Percentiles rank a stretch among this genome's conserved stretches.
phyloP scores from a whole-genome alignment of 129 eudicot species.

The Glebionis coronaria region DNA sequence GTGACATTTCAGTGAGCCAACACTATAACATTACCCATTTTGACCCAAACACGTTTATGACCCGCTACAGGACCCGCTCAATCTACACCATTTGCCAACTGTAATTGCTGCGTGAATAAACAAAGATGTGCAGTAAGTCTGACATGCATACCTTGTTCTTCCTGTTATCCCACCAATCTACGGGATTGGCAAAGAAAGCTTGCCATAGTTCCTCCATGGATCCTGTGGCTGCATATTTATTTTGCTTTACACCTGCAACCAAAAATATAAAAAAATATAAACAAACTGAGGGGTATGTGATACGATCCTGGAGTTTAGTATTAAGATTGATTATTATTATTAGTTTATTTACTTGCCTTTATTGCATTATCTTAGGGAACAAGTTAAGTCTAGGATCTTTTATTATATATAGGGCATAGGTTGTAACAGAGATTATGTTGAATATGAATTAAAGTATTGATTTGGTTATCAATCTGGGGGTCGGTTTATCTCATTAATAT shows the following conservation, averaged over 20 bases:
- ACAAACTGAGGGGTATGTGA: slow-evolving; percentile 1
- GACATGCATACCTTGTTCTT: slow-evolving; percentile 65
- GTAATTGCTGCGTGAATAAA: background rate
- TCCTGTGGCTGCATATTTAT: slow-evolving; percentile 43
- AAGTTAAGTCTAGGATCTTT: too few relatives aligned
- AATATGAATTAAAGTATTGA: too few relatives aligned
- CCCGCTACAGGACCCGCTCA: slow-evolving; percentile 1
- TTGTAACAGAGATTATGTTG: too few relatives aligned
- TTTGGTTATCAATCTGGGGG: too few relatives aligned
- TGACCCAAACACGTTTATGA: background rate
- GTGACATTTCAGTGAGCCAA: background rate
- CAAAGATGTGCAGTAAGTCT: slow-evolving; percentile 1
- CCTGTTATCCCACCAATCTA: slow-evolving; percentile 97
- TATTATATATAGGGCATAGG: too few relatives aligned
- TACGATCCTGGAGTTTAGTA: too few relatives aligned
- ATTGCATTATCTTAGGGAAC: too few relatives aligned
- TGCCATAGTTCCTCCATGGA: slow-evolving; percentile 92
- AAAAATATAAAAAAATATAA: background rate
- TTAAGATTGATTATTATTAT: too few relatives aligned
- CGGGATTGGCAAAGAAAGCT: slow-evolving; percentile 94
- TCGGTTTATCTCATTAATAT: too few relatives aligned
- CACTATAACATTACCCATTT: background rate
- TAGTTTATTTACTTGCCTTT: too few relatives aligned
- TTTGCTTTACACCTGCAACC: slow-evolving; percentile 53
- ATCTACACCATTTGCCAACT: background rate